These are phyloP conservation scores for Mrakia gelida DNA, from an alignment of 768 basidiomycete genomes.

Conservation along the genomic window DNA sequence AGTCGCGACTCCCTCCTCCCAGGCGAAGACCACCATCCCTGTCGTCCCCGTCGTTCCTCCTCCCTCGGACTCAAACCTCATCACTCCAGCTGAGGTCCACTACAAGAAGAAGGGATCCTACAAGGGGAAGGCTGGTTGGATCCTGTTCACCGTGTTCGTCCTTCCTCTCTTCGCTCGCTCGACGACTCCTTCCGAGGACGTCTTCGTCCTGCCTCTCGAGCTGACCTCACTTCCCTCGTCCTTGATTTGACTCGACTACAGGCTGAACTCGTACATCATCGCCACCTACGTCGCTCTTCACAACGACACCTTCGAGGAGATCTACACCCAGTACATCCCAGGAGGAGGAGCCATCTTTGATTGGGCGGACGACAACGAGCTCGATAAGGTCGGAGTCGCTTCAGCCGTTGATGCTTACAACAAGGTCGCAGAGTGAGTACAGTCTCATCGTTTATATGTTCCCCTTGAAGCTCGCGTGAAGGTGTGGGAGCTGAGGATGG, in stretches of 20 bases:
- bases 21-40: background rate
- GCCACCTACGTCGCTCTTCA: conserved; percentile 30
- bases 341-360: conserved; percentile 20
- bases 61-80: background rate
- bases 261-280: conserved; percentile 15
- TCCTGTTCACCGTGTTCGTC: conserved; percentile 1
- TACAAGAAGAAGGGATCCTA: background rate
- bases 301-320: conserved; percentile 27
- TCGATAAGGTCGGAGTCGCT: conserved; percentile 68
- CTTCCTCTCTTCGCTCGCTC: background rate
- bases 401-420: conserved; percentile 34
- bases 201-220: background rate
- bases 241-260: background rate
- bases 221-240: background rate
- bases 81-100: background rate
- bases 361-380: conserved; percentile 63
- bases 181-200: background rate
- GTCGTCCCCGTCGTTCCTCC: conserved; percentile 14
- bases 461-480: background rate
- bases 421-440: conserved; percentile 19
- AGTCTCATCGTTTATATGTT: background rate
- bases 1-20: conserved; percentile 7
- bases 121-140: conserved; percentile 3
- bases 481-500: background rate
- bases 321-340: conserved; percentile 26